Base-by-base conservation (phyloP, 1,139 yeast species). In the Debaryomycetaceae sp. region DNA sequence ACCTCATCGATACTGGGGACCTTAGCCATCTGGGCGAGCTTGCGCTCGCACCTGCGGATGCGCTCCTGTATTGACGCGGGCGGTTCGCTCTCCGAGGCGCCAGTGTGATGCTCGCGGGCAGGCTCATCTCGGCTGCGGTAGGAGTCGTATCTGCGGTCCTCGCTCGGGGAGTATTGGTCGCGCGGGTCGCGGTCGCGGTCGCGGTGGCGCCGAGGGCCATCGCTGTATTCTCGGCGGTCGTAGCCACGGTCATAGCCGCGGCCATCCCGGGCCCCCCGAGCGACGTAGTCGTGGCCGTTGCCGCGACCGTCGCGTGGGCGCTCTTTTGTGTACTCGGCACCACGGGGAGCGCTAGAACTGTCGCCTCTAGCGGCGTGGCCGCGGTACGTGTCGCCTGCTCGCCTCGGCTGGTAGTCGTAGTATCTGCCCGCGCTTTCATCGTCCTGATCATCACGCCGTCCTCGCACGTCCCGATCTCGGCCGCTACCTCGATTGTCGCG, bases 1-100 rank as follows among this genome's bases (percentile, higher is more conserved):
- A 64, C 44, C 17, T 56, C 53, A 5, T 54, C 58, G 12, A 65
- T 43, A 2, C 53, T 36, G 5, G 47, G 45, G 1, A 48, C 46
- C 8, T 51, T 46, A 16, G 42, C 43, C 4, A 62, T 39, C 5
- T 40, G 35, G 11, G 36, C 34, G 26, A 66, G 48, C 21, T 42
- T 42, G 12, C 41, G 45, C 34, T 54, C 46, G 27, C 47, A 49
- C 22, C 44, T 43, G 4, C 39, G 38, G 10, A 58, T 42, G 12
- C 42, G 38, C 21, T 51, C 50, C 29, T 49, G 51, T 16, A 42
- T 45, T 1, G 56, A 34, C 13, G 27, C 2, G 15, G 19, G 6
- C 17, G 15, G 7, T 28, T 17, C 16, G 17, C 26, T 7, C 15
- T 16, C 17, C 17, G 4, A 8, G 23, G 29, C 8, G 29, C 22